Conservation (phyloP, 768 basidiomycete genomes). For the Phanerodontia chrysosporium region DNA sequence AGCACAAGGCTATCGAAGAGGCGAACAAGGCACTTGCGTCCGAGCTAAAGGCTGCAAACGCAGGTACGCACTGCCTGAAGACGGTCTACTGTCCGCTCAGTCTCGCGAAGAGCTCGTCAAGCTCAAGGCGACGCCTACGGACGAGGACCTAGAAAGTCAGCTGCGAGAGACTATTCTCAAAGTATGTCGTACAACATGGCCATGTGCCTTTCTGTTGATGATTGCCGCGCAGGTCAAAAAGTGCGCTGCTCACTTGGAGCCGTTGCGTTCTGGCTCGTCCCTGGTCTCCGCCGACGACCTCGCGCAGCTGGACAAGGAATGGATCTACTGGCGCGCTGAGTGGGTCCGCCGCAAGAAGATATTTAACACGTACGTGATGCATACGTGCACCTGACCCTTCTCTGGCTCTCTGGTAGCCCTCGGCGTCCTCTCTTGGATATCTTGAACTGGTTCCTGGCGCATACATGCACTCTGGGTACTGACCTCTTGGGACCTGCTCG, state of each 20-base stretch:
- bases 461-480: background rate
- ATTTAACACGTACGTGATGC: slow-evolving; percentile 60
- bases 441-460: background rate
- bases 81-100: slow-evolving; percentile 22
- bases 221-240: slow-evolving; percentile 30
- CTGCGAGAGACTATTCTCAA: slow-evolving; percentile 46
- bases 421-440: background rate
- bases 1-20: slow-evolving; percentile 55
- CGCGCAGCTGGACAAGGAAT: slow-evolving; percentile 64
- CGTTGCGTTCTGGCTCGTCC: slow-evolving; percentile 63
- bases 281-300: slow-evolving; percentile 71
- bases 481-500: background rate
- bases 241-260: slow-evolving; percentile 47
- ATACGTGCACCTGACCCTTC: background rate
- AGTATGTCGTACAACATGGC: slow-evolving; percentile 33
- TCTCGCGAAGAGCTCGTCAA: slow-evolving; percentile 53
- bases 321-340: slow-evolving; percentile 75
- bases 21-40: slow-evolving; percentile 48
- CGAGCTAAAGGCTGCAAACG: slow-evolving; percentile 45
- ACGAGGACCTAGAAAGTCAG: slow-evolving; percentile 55
- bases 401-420: background rate
- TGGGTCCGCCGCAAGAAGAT: slow-evolving; percentile 76
- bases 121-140: slow-evolving; percentile 63
- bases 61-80: slow-evolving; percentile 39
- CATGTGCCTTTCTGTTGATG: background rate